Conservation (phyloP, 768 basidiomycete species). For the Mycena crocata region DNA sequence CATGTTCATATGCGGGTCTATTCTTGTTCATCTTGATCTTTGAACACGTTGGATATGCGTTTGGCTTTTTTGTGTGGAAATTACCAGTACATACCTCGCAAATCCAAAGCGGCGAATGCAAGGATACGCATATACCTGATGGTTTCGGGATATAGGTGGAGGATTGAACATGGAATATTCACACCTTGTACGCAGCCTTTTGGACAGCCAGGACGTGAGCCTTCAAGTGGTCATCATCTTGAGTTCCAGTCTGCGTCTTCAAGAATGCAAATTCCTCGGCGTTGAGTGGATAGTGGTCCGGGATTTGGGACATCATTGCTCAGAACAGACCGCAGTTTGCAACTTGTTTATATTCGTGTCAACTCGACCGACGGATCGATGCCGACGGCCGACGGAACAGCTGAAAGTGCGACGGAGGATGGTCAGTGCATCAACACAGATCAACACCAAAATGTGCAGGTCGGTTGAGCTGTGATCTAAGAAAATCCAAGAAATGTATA, state of each 20-base stretch:
- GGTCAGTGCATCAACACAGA: not conserved
- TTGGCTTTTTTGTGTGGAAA: no score
- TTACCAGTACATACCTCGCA: constrained; percentile 38
- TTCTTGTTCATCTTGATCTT: constrained; percentile 9
- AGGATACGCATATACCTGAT: constrained; percentile 45
- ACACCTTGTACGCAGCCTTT: constrained; percentile 47
- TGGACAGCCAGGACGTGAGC: constrained; percentile 54
- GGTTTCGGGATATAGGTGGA: not conserved
- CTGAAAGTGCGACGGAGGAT: no score
- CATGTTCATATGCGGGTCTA: constrained; percentile 43
- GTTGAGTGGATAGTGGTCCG: constrained; percentile 37
- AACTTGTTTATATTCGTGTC: not conserved
- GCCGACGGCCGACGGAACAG: no score
- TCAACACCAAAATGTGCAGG: no score
- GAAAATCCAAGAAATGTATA: no score
- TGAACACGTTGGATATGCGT: not conserved
- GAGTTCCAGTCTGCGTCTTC: constrained; percentile 49
- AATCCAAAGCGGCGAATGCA: constrained; percentile 47
- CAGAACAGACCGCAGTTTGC: no score
- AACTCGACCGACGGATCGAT: not conserved
- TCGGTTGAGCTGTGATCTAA: no score
- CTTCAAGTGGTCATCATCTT: constrained; percentile 51
- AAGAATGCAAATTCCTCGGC: constrained; percentile 49
- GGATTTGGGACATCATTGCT: constrained; percentile 1
- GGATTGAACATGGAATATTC: not conserved